Conservation (phyloP, 257 asterid genomes). For the Eustoma russellianum region DNA sequence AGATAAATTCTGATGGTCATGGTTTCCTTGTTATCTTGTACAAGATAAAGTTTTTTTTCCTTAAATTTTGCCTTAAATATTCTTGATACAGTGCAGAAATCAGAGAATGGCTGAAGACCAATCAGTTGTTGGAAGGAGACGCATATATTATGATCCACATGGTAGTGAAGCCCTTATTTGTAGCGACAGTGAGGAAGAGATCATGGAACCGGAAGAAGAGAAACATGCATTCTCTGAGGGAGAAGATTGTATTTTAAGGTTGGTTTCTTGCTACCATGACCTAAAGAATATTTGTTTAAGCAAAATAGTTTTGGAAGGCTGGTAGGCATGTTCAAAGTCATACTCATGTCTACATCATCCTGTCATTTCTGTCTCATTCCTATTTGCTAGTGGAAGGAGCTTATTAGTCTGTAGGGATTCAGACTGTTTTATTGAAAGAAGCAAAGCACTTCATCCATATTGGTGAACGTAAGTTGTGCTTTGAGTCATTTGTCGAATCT, state of each 20-base stretch:
- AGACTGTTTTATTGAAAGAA: too few species aligned
- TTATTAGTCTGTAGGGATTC: too few species aligned
- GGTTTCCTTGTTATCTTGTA: too few species aligned
- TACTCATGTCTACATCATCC: background rate
- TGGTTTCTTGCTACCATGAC: too few species aligned
- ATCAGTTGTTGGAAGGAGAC: conserved; percentile 82
- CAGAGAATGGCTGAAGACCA: conserved; percentile 98
- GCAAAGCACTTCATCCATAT: too few species aligned
- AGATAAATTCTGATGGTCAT: too few species aligned
- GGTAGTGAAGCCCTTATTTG: conserved; percentile 91
- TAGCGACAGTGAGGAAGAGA: conserved; percentile 97
- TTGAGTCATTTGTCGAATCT: too few species aligned
- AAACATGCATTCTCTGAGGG: conserved; percentile 73
- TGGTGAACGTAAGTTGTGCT: too few species aligned
- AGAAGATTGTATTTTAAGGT: conserved; percentile 81
- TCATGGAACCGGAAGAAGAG: conserved; percentile 42
- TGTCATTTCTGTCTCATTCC: background rate
- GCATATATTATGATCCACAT: conserved; percentile 80
- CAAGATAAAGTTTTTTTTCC: too few species aligned
- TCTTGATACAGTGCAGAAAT: conserved; percentile 65
- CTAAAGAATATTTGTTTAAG: background rate
- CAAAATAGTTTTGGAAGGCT: too few species aligned
- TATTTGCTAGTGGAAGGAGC: background rate
- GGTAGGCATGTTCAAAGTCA: background rate
- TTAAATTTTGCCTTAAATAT: conserved; percentile 21